Evolutionary conservation across 176 grass and related monocot species (phyloP).

Genomic region (Bolboschoenus planiculmis): DNA sequence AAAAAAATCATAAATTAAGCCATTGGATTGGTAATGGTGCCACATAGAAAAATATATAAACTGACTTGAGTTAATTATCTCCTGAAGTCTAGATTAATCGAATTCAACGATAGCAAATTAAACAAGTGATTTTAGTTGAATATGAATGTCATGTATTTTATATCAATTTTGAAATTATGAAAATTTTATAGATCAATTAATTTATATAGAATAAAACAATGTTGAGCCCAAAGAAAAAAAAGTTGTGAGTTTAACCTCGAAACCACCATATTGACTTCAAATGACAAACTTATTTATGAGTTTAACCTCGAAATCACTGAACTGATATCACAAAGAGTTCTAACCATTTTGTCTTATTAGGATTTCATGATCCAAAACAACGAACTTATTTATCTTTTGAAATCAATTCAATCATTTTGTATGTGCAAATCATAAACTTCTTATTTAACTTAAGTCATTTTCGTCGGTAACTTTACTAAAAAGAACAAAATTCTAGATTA

Average conservation of each 20-base stretch:
- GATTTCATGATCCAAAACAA: no score
- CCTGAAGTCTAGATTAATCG: not conserved
- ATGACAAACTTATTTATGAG: no score
- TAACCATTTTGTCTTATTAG: no score
- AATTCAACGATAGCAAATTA: no score
- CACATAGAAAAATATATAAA: not conserved
- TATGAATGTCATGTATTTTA: no score
- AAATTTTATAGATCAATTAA: not conserved
- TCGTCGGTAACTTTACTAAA: not conserved
- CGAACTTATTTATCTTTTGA: no score
- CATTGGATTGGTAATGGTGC: not conserved
- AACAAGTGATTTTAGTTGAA: no score
- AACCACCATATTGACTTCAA: not conserved
- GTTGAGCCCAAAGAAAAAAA: not conserved
- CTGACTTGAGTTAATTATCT: not conserved
- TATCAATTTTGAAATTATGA: not conserved
- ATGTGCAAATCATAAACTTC: no score
- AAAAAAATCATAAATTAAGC: not conserved
- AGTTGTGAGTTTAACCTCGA: not conserved
- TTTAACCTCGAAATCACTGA: no score
- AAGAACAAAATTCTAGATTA: not conserved
- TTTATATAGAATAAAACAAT: not conserved
- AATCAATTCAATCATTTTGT: no score
- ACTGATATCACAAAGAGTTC: no score
- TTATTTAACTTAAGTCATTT: not conserved